A percentile compares a stretch with the other conserved stretches of the same genome.
phyloP scores from a whole-genome alignment of 805 yeast species.

The Danielia reshetovae region DNA sequence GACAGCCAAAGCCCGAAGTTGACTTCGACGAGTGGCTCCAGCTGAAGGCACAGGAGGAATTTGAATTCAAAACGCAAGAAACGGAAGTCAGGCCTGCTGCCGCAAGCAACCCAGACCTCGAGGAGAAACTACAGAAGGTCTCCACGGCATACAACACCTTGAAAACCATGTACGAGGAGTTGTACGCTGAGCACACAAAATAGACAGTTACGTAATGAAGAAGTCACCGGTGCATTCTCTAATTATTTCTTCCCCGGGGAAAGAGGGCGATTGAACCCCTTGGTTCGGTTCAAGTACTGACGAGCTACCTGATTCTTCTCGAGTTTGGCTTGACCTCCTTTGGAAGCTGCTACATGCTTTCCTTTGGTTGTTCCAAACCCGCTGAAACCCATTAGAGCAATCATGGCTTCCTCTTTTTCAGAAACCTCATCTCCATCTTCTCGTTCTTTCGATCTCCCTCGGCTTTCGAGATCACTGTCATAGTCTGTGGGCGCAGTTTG shows the following conservation, averaged over 20 bases:
- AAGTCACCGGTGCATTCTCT: not conserved
- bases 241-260: conserved; percentile 39
- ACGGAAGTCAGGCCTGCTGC: not conserved
- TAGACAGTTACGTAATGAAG: conserved; percentile 3
- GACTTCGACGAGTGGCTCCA: conserved; percentile 50
- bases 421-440: conserved; percentile 20
- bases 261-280: conserved; percentile 53
- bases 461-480: not conserved
- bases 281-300: conserved; percentile 56
- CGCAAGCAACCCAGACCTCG: conserved; percentile 32
- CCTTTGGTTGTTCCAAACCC: conserved; percentile 55
- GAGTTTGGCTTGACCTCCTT: conserved; percentile 40
- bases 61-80: conserved; percentile 36
- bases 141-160: conserved; percentile 58
- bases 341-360: conserved; percentile 48
- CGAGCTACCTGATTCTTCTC: conserved; percentile 45
- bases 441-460: not conserved
- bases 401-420: conserved; percentile 28
- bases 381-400: conserved; percentile 54
- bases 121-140: conserved; percentile 45
- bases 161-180: conserved; percentile 55
- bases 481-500: not conserved
- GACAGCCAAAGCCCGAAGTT: conserved; percentile 19
- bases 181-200: conserved; percentile 48
- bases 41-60: conserved; percentile 47